Base-by-base conservation (phyloP, 139 green algal species). In the Tetradesmus lagerheimii region DNA sequence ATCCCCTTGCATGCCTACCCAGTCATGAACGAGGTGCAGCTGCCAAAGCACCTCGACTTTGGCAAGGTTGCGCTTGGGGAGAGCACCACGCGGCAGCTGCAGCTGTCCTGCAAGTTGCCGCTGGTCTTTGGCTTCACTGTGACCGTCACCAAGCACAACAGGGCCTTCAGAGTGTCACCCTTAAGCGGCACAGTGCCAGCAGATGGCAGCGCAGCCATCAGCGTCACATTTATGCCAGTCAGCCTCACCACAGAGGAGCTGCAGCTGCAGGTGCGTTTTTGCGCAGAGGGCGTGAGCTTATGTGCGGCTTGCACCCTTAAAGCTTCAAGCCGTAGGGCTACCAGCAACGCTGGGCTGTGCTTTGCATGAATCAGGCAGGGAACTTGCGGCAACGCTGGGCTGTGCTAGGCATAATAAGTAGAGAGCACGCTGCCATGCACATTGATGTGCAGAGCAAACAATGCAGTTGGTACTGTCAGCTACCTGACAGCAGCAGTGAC, bases 1-100 rank as follows among this genome's bases (percentile, higher is more conserved):
- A 91, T 91, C 35, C 80, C 83, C 6, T 74, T 91, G 71, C 89
- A 89, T 39, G 81, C 71, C 43, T 89, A 89, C 27, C 81, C 89
- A 3, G 25, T 76, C 39, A 77, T 50, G 50, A 87, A 81, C 53
- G 41, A 23, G 18, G 38, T 34, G 35, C 20, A 23, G 15, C 38
- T 91, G 37, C 87, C 87, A 16, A 78, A n/a, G 77, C 77, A 57
- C 15, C 16, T 91, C 35, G 87, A 91, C 57, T 75, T 91, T 37
- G 87, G 87, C 57, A 43, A 35, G 11, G 78, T 91, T 20, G 50
- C 87, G 1, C 9, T 91, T 6, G 87, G 87, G 8, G 78, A 91
- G 66, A 35, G 20, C 43, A 50, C 20, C 77, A 87, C 47, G 38
- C 53, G 45, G 37, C 38, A 57, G 29, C 57, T 91, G 78, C 78